Conservation (phyloP, 371 early-diverging fungal genomes). For the Nematocida major region DNA sequence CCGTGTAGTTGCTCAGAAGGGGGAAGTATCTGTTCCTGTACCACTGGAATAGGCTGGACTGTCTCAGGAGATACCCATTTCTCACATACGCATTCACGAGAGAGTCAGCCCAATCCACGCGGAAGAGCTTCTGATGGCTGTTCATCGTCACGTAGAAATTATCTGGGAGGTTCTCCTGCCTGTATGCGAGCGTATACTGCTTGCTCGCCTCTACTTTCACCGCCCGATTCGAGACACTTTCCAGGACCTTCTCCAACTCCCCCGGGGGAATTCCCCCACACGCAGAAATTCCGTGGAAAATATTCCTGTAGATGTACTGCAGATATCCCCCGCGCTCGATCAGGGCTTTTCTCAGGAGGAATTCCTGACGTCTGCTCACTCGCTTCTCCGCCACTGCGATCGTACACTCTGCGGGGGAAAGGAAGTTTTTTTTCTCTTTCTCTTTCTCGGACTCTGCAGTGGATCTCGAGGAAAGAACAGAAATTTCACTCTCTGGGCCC, state of each 20-base stretch:
- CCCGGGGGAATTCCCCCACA: not conserved
- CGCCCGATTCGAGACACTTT: not conserved
- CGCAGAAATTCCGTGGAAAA: not conserved
- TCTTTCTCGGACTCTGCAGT: no score
- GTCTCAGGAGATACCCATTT: constrained; percentile 21
- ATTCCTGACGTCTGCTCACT: not conserved
- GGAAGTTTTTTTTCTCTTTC: no score
- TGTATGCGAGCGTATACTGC: constrained; percentile 12
- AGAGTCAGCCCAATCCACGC: not conserved
- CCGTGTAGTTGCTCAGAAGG: constrained; percentile 39
- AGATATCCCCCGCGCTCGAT: not conserved
- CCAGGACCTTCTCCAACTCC: not conserved
- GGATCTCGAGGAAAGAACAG: no score
- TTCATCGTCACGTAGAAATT: constrained; percentile 8
- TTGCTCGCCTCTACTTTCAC: not conserved
- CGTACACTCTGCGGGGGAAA: no score
- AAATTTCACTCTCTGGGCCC: no score
- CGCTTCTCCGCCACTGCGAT: not conserved
- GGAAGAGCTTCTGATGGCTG: not conserved
- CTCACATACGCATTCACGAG: constrained; percentile 11
- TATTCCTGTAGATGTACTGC: not conserved
- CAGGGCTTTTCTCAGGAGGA: not conserved
- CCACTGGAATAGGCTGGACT: constrained; percentile 35
- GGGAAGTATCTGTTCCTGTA: constrained; percentile 23
- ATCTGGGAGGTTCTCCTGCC: constrained; percentile 14